Conservation (phyloP, 1,284 basidiomycete species). For the Thelephora terrestris region DNA sequence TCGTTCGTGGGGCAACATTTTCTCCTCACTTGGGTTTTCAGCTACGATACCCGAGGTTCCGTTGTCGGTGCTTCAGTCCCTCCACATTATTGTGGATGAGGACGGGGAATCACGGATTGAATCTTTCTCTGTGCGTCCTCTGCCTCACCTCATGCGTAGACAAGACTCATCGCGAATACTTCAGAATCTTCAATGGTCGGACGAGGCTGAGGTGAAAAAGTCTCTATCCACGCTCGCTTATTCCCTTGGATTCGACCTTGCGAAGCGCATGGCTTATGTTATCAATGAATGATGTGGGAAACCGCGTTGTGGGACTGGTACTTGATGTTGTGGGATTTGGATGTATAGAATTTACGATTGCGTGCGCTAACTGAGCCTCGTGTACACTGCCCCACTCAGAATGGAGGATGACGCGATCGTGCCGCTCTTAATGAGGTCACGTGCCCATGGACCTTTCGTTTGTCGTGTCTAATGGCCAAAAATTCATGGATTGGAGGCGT, state of each 20-base stretch:
- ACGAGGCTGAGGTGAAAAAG: constrained; percentile 95
- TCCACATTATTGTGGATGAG: no score
- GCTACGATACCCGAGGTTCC: constrained; percentile 3
- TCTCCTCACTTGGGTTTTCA: neutral
- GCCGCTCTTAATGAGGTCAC: neutral
- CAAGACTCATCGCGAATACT: neutral
- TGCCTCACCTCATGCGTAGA: neutral
- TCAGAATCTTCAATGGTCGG: constrained; percentile 29
- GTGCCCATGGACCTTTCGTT: constrained; percentile 1
- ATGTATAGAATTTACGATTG: no score
- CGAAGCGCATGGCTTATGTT: neutral
- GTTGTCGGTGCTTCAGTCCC: constrained; percentile 5
- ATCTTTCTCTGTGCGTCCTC: no score
- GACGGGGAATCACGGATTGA: no score
- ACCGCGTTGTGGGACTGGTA: no score
- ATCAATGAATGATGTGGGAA: no score
- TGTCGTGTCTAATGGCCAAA: constrained; percentile 4
- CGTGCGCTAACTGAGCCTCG: no score
- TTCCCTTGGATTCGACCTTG: constrained; percentile 3
- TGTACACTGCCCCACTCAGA: no score
- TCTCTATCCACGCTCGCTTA: constrained; percentile 25
- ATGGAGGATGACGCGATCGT: no score
- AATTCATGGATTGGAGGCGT: constrained; percentile 6
- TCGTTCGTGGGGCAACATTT: neutral
- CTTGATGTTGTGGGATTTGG: no score